phyloP scores from a whole-genome alignment of 2,329 filamentous ascomycete species.

The Pseudogymnoascus sp. region DNA sequence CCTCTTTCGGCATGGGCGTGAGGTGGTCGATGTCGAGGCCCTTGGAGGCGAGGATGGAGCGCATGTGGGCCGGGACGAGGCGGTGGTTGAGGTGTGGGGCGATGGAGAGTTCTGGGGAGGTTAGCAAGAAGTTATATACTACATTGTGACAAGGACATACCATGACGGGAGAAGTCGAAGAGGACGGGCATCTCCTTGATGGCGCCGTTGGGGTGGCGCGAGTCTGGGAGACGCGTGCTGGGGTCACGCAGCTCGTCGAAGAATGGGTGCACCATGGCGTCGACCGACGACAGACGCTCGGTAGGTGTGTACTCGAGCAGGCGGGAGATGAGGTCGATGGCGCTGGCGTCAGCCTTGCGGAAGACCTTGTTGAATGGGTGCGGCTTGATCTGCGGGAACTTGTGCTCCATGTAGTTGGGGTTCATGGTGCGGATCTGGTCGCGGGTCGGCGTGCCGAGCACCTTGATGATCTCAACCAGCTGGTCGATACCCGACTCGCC shows the following conservation, averaged over 20 bases:
- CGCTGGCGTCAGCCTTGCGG: constrained; percentile 86
- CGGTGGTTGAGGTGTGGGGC: constrained; percentile 77
- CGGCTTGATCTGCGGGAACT: constrained; percentile 99
- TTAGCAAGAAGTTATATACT: constrained; percentile 12
- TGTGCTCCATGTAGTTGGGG: constrained; percentile 99
- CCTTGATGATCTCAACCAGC: constrained; percentile 98
- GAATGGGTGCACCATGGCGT: constrained; percentile 97
- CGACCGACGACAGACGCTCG: constrained; percentile 83
- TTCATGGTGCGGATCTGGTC: constrained; percentile 99
- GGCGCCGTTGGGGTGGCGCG: constrained; percentile 74
- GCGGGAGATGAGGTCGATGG: constrained; percentile 89
- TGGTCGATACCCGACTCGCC: constrained; percentile 98
- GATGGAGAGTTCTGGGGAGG: constrained; percentile 79
- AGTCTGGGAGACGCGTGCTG: constrained; percentile 86
- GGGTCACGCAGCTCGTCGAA: constrained; percentile 94
- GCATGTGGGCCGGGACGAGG: constrained; percentile 78
- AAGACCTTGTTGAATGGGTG: constrained; percentile 99
- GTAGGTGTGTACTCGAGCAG: constrained; percentile 96
- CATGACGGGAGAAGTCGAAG: constrained; percentile 90
- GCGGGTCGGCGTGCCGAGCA: constrained; percentile 88
- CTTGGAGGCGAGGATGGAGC: constrained; percentile 61
- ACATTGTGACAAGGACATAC: constrained; percentile 44
- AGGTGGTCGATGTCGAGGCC: constrained; percentile 93
- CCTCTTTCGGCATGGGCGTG: constrained; percentile 80
- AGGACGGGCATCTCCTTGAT: constrained; percentile 75